Percentiles rank a stretch among this genome's conserved stretches.
These are phyloP conservation scores for Yarrowia osloensis DNA, from an alignment of 805 yeast species.

Conservation along the genomic window DNA sequence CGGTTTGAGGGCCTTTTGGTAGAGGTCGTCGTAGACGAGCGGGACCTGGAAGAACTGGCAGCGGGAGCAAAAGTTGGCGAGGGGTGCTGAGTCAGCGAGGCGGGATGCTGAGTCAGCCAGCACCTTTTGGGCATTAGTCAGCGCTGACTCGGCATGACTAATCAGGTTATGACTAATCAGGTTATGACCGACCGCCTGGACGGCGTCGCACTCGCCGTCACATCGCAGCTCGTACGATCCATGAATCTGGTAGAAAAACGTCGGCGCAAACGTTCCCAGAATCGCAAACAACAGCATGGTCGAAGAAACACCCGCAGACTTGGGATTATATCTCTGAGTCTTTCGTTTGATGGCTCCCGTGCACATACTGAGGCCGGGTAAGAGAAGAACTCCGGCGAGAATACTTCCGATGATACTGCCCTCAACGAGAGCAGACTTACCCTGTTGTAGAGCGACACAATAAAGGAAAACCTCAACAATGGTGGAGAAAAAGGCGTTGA, in stretches of 20 bases:
- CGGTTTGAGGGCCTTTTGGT: conserved; percentile 71
- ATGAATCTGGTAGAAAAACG: conserved; percentile 83
- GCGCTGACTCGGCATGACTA: neutral
- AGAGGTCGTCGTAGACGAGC: conserved; percentile 65
- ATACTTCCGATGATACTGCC: conserved; percentile 95
- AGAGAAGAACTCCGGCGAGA: conserved; percentile 82
- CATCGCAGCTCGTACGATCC: conserved; percentile 84
- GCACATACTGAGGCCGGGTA: conserved; percentile 97
- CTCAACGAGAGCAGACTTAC: conserved; percentile 87
- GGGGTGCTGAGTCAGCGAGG: neutral
- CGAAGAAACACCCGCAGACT: conserved; percentile 95
- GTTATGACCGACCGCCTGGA: too few relatives aligned
- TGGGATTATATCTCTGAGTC: conserved; percentile 93
- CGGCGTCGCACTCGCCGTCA: conserved; percentile 38
- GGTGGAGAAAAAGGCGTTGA: conserved; percentile 96
- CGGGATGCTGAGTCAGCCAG: neutral
- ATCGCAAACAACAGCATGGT: conserved; percentile 92
- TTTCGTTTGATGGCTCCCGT: conserved; percentile 92
- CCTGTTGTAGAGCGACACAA: conserved; percentile 84
- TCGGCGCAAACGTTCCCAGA: conserved; percentile 89
- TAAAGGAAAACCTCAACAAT: conserved; percentile 90
- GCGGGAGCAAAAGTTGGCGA: conserved; percentile 52
- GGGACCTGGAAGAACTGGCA: conserved; percentile 82
- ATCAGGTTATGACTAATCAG: neutral
- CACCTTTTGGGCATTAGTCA: neutral